Evolutionary conservation across 2,329 filamentous ascomycete species (phyloP).

Genomic region (Pyrenochaeta sp.): DNA sequence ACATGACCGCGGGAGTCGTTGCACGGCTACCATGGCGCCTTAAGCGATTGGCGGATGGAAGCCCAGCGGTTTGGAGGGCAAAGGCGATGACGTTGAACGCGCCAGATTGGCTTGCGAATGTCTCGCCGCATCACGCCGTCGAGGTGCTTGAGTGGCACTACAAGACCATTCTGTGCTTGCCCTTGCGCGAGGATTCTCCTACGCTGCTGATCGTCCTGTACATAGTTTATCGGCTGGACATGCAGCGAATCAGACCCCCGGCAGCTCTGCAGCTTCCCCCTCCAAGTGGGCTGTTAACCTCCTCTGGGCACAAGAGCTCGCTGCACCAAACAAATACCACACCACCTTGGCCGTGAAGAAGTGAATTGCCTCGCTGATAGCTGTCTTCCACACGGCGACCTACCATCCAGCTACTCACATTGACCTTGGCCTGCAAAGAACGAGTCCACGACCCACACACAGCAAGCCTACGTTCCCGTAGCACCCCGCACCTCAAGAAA

Average conservation of each 20-base stretch:
- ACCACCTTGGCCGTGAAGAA: constrained; percentile 10
- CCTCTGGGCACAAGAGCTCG: constrained; percentile 24
- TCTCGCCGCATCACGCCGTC: constrained; percentile 16
- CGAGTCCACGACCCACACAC: constrained; percentile 2
- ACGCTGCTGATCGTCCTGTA: constrained; percentile 17
- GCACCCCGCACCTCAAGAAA: constrained; percentile 29
- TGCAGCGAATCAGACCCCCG: constrained; percentile 33
- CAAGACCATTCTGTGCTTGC: constrained; percentile 13
- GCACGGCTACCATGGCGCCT: constrained; percentile 1
- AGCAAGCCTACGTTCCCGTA: constrained; percentile 7
- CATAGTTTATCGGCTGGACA: constrained; percentile 11
- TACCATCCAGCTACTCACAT: constrained; percentile 1
- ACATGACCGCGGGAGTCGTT: constrained; percentile 4
- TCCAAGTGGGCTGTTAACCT: constrained; percentile 17
- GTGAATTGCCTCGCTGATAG: constrained; percentile 2
- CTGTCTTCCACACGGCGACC: neutral
- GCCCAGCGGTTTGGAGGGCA: constrained; percentile 8
- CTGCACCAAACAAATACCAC: constrained; percentile 22
- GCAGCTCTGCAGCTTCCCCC: constrained; percentile 25
- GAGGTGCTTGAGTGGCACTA: constrained; percentile 11
- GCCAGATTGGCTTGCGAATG: constrained; percentile 16
- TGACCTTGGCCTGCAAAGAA: neutral
- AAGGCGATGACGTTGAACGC: constrained; percentile 22
- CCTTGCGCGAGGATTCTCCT: constrained; percentile 10
- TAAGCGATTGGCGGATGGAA: constrained; percentile 24